phyloP scores from a whole-genome alignment of 2,329 filamentous ascomycete genomes.

The Cercospora zeae-maydis region DNA sequence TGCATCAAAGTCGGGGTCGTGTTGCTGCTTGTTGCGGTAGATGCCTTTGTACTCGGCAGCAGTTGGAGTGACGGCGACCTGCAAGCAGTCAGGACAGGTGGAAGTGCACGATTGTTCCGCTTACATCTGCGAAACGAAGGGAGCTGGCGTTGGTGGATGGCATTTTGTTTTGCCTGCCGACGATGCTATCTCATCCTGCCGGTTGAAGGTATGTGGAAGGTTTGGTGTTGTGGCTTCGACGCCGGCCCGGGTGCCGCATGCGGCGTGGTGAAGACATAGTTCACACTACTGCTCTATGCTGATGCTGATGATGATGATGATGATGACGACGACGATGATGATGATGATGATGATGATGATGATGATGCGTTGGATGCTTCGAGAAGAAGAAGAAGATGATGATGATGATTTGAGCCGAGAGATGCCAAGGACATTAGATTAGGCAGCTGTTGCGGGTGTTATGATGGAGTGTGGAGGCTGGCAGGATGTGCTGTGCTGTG shows the following conservation, averaged over 20 bases:
- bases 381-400: background rate
- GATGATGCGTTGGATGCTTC: background rate
- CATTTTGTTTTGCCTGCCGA: background rate
- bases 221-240: background rate
- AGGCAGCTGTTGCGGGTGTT: background rate
- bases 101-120: background rate
- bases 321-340: too few relatives aligned
- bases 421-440: background rate
- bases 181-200: background rate
- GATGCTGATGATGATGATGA: too few relatives aligned
- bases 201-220: background rate
- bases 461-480: background rate
- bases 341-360: too few relatives aligned
- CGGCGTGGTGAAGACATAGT: background rate
- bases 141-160: background rate
- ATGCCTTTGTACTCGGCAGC: constrained; percentile 48
- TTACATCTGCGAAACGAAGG: constrained; percentile 5
- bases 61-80: constrained; percentile 38
- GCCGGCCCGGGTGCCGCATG: background rate
- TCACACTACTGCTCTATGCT: too few relatives aligned
- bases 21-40: constrained; percentile 51
- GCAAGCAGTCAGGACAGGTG: background rate
- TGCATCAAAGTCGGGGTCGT: constrained; percentile 44
- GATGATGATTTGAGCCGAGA: background rate
- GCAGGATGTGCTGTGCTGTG: background rate